These are phyloP conservation scores for Nicotiana knightiana DNA, from an alignment of 257 asterid species.

Conservation along the genomic window DNA sequence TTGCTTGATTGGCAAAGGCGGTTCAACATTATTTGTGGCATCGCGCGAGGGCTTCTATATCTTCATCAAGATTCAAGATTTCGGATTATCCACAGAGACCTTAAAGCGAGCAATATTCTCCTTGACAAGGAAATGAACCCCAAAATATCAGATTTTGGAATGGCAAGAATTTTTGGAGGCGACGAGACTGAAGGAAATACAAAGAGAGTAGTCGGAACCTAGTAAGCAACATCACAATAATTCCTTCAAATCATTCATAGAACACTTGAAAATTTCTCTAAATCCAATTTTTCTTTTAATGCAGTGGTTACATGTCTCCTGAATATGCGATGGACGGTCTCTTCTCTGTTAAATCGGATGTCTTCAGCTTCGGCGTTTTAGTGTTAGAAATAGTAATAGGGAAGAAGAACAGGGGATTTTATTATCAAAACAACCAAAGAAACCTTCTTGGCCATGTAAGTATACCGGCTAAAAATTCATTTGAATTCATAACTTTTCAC, in stretches of 20 bases:
- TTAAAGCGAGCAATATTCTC: slow-evolving; percentile 46
- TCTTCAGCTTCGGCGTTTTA: slow-evolving; percentile 48
- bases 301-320: slow-evolving; percentile 56
- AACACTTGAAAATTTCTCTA: neutral
- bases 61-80: slow-evolving; percentile 45
- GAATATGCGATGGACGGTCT: slow-evolving; percentile 48
- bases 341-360: slow-evolving; percentile 47
- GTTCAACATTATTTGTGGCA: slow-evolving; percentile 37
- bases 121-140: slow-evolving; percentile 48
- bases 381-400: slow-evolving; percentile 43
- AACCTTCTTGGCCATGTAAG: slow-evolving; percentile 50
- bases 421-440: slow-evolving; percentile 21
- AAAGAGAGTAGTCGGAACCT: slow-evolving; percentile 41
- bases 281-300: neutral
- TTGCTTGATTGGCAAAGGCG: slow-evolving; percentile 31
- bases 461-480: neutral
- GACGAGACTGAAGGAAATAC: slow-evolving; percentile 39
- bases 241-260: neutral
- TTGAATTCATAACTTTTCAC: no score
- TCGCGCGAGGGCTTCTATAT: slow-evolving; percentile 43
- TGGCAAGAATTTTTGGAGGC: slow-evolving; percentile 44
- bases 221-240: slow-evolving; percentile 24
- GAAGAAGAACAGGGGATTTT: slow-evolving; percentile 35
- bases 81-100: slow-evolving; percentile 46
- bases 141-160: slow-evolving; percentile 48